These are phyloP conservation scores for Hylodesmum podocarpum DNA, from an alignment of 306 rosid species.

Conservation along the genomic window DNA sequence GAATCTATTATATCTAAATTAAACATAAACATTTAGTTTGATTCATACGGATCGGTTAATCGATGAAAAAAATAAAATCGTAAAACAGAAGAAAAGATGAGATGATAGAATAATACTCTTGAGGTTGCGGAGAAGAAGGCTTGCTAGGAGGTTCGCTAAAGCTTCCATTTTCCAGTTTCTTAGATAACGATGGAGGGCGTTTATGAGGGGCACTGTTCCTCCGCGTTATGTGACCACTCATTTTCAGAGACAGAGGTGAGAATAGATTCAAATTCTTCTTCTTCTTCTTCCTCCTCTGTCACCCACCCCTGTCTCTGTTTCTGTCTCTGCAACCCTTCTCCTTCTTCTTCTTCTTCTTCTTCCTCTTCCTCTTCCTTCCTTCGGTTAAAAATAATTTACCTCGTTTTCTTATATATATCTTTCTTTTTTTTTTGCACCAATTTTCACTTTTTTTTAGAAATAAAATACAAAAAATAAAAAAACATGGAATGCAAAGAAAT, in stretches of 20 bases:
- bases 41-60: not conserved
- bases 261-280: constrained; percentile 17
- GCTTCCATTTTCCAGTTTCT: constrained; percentile 57
- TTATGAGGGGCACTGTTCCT: constrained; percentile 48
- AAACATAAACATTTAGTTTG: not conserved
- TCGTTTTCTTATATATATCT: not conserved
- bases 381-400: not conserved
- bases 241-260: constrained; percentile 25
- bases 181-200: constrained; percentile 55
- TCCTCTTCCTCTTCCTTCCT: not conserved
- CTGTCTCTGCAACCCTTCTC: not conserved
- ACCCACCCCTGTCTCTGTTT: constrained; percentile 10
- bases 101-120: constrained; percentile 31
- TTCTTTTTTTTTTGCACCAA: not conserved
- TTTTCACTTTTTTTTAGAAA: not conserved
- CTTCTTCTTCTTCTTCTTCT: too few relatives aligned
- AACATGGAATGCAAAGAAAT: not conserved
- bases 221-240: constrained; percentile 66
- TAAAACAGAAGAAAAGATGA: not conserved
- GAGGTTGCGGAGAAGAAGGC: constrained; percentile 67
- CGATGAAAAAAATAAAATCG: not conserved
- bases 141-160: constrained; percentile 48
- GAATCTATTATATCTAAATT: not conserved
- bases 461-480: not conserved
- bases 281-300: not conserved